A percentile compares a stretch with the other conserved stretches of the same genome.
Conservation (phyloP, 2,329 filamentous ascomycete species). For the Talaromyces sp. region DNA sequence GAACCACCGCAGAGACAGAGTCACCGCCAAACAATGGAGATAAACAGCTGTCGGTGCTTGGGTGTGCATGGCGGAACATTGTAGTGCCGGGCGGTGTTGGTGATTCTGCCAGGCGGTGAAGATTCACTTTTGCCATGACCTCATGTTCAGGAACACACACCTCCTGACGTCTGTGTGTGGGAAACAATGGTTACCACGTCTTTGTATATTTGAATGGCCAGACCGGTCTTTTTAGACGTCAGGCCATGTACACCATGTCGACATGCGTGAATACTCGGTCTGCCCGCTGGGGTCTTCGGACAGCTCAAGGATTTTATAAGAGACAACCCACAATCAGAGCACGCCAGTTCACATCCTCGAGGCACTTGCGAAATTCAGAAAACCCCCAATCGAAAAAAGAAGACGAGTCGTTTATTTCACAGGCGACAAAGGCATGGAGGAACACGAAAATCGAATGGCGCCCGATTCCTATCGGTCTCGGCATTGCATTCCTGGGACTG, state of each 20-base stretch:
- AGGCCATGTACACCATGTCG: constrained; percentile 2
- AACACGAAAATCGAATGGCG: constrained; percentile 77
- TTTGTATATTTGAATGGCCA: not conserved
- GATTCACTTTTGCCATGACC: constrained; percentile 7
- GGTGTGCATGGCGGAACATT: not conserved
- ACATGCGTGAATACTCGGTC: not conserved
- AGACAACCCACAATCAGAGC: not conserved
- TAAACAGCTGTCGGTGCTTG: not conserved
- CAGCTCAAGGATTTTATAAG: constrained; percentile 19
- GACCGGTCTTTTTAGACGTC: not conserved
- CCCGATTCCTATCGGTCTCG: constrained; percentile 80
- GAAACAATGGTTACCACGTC: not conserved
- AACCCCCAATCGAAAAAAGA: constrained; percentile 31
- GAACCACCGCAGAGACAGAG: not conserved
- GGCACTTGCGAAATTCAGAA: constrained; percentile 34
- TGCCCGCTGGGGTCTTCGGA: constrained; percentile 13
- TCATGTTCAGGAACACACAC: constrained; percentile 4
- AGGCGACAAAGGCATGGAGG: constrained; percentile 54
- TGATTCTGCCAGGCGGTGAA: constrained; percentile 11
- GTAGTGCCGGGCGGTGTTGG: not conserved
- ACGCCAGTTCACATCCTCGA: constrained; percentile 33
- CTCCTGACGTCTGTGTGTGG: not conserved
- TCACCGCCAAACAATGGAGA: not conserved
- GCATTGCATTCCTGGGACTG: constrained; percentile 76
- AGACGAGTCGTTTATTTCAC: constrained; percentile 52